phyloP scores from a whole-genome alignment of 345 rosid genomes.

The Theobroma cacao region DNA sequence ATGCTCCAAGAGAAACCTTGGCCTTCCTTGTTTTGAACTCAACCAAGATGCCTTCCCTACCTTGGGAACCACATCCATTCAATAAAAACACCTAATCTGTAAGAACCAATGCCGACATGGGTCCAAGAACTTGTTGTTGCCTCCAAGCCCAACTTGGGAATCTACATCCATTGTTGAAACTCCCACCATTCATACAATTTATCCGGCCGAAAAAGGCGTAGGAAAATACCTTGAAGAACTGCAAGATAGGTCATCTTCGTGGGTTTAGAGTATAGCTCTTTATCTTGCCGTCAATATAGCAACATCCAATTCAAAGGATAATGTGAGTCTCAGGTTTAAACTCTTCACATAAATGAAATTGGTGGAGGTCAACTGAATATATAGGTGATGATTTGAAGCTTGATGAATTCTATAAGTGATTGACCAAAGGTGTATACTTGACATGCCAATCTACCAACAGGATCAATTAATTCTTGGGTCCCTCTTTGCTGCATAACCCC shows the following conservation, averaged over 20 bases:
- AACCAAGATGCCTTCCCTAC: neutral
- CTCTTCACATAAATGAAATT: neutral
- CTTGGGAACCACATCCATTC: neutral
- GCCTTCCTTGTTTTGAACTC: neutral
- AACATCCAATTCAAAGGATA: neutral
- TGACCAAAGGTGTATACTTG: neutral
- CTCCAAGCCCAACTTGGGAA: neutral
- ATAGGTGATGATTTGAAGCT: neutral
- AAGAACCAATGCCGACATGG: neutral
- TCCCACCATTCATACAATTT: neutral
- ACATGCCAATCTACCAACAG: neutral
- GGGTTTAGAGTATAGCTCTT: neutral
- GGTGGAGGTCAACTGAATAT: neutral
- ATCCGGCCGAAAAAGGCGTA: neutral
- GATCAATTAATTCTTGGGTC: neutral
- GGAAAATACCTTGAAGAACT: neutral
- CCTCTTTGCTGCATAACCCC: neutral
- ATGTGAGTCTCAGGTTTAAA: neutral
- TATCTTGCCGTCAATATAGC: neutral
- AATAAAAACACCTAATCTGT: neutral
- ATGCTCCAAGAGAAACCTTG: neutral
- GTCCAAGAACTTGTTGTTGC: neutral
- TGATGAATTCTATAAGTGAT: neutral
- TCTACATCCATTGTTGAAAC: neutral
- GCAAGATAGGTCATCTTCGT: neutral